Evolutionary conservation across 352 stramenopile genomes (phyloP).

Genomic region (Globisporangium alternatum): DNA sequence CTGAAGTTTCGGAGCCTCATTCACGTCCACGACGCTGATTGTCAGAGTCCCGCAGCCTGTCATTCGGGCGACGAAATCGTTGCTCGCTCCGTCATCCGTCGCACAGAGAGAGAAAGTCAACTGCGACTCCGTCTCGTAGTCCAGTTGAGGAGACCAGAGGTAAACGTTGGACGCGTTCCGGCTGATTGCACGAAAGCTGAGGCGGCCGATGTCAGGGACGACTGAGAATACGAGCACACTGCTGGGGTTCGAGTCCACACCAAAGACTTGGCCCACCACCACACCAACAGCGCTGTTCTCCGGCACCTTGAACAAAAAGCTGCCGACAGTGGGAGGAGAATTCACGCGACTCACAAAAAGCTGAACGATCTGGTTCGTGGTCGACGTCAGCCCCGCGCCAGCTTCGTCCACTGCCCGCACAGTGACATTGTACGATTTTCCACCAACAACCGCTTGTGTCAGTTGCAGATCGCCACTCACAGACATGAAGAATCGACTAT

Average conservation of each 20-base stretch:
- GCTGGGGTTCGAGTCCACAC: conserved; percentile 27
- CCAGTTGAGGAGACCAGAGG: conserved; percentile 24
- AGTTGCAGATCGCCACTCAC: not conserved
- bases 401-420: conserved; percentile 11
- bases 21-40: conserved; percentile 36
- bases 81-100: conserved; percentile 44
- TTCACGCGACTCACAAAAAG: conserved; percentile 11
- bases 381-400: conserved; percentile 4
- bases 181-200: conserved; percentile 28
- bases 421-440: not conserved
- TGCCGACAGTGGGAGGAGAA: not conserved
- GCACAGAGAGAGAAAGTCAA: conserved; percentile 40
- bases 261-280: conserved; percentile 32
- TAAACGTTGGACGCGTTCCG: conserved; percentile 31
- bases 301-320: conserved; percentile 6
- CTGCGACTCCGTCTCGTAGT: conserved; percentile 33
- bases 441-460: not conserved
- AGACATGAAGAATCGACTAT: not conserved
- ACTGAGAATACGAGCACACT: conserved; percentile 45
- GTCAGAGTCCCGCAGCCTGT: conserved; percentile 37
- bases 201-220: conserved; percentile 21
- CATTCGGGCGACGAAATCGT: conserved; percentile 45
- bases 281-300: conserved; percentile 18
- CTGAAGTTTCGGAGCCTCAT: conserved; percentile 34
- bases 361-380: conserved; percentile 8